Evolutionary conservation across 1,284 basidiomycete species (phyloP).

Genomic region (Coniferiporia weirii): DNA sequence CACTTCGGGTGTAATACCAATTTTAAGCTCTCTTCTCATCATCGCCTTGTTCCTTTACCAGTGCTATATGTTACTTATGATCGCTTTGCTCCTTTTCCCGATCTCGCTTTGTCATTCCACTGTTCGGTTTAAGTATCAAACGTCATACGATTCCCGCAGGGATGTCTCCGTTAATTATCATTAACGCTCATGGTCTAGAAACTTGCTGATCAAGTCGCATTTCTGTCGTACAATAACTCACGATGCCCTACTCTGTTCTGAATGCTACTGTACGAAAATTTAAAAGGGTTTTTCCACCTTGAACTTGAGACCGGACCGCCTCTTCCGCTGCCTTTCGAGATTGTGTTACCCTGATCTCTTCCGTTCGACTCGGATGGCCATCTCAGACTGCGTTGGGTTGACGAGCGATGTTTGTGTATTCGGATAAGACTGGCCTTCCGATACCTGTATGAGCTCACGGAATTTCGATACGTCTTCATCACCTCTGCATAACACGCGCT

Average conservation of each 20-base stretch:
- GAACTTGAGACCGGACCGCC: neutral
- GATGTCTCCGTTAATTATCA: too few species aligned
- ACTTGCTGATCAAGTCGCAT: too few species aligned
- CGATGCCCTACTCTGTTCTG: too few species aligned
- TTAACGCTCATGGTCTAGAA: too few species aligned
- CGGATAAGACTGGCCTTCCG: constrained; percentile 19
- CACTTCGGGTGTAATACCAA: neutral
- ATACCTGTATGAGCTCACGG: constrained; percentile 22
- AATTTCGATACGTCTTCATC: constrained; percentile 26
- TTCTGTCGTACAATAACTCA: too few species aligned
- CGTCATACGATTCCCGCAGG: too few species aligned
- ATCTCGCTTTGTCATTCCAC: too few species aligned
- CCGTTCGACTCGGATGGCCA: constrained; percentile 8
- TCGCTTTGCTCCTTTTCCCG: neutral
- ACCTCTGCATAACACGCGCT: constrained; percentile 17
- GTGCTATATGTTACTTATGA: too few species aligned
- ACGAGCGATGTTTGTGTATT: constrained; percentile 23
- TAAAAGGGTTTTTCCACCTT: neutral
- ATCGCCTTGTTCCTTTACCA: neutral
- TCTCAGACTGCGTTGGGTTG: constrained; percentile 23
- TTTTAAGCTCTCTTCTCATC: neutral
- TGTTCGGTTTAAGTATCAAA: too few species aligned
- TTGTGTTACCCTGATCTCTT: neutral
- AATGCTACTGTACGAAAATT: too few species aligned
- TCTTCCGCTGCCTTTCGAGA: neutral